phyloP scores from a whole-genome alignment of 768 basidiomycete species.

The Xerocomus spinulosus region DNA sequence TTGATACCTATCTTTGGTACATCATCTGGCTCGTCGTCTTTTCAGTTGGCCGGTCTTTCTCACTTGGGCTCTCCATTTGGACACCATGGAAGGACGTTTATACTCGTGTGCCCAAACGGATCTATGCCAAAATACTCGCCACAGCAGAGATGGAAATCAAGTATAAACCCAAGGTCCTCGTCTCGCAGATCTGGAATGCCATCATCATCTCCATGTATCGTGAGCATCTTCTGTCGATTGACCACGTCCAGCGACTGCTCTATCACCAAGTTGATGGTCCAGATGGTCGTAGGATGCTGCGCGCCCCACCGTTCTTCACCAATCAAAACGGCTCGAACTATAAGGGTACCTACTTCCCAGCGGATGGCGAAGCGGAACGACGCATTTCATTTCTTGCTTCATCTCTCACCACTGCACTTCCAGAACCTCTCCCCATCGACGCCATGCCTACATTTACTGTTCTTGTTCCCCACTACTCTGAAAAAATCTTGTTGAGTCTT shows the following conservation, averaged over 20 bases:
- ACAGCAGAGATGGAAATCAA: conserved; percentile 99
- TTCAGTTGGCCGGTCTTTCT: conserved; percentile 85
- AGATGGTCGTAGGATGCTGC: conserved; percentile 85
- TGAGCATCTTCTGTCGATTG: conserved; percentile 95
- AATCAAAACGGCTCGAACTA: conserved; percentile 71
- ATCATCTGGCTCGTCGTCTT: conserved; percentile 98
- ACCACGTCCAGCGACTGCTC: conserved; percentile 94
- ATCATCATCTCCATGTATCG: conserved; percentile 99
- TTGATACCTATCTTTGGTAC: conserved; percentile 99
- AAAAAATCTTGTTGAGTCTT: conserved; percentile 94
- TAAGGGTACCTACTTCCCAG: conserved; percentile 87
- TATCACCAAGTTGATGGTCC: conserved; percentile 95
- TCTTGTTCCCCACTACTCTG: conserved; percentile 96
- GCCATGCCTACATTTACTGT: conserved; percentile 99
- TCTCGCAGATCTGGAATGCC: conserved; percentile 99
- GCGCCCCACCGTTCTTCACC: conserved; percentile 98
- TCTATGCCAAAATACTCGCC: conserved; percentile 94
- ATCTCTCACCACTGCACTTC: conserved; percentile 91
- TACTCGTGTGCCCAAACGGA: conserved; percentile 92
- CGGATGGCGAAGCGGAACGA: conserved; percentile 91
- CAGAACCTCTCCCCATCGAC: conserved; percentile 93
- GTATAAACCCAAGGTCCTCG: conserved; percentile 98
- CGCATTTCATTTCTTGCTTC: conserved; percentile 99
- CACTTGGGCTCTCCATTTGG: conserved; percentile 95
- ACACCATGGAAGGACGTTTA: conserved; percentile 99